These are phyloP conservation scores for Tubosaeta brunneosetosa DNA, from an alignment of 768 basidiomycete species.

Conservation along the genomic window DNA sequence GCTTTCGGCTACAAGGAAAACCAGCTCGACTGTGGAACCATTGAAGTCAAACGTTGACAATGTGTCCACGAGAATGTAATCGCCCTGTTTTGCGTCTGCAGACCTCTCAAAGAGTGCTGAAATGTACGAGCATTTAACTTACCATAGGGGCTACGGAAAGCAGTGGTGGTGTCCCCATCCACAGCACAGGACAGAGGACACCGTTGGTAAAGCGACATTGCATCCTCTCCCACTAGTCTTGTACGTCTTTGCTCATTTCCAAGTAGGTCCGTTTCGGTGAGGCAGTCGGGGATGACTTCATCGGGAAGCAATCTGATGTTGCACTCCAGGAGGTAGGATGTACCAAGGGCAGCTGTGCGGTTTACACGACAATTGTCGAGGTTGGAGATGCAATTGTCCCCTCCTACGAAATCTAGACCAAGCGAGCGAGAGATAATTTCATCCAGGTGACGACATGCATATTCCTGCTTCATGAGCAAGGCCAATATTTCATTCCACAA, in stretches of 20 bases:
- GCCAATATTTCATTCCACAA: neutral
- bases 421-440: conserved; percentile 17
- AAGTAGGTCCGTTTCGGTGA: conserved; percentile 38
- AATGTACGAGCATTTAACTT: conserved; percentile 18
- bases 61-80: conserved; percentile 38
- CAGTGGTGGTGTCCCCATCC: conserved; percentile 46
- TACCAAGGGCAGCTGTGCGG: conserved; percentile 41
- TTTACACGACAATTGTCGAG: conserved; percentile 7
- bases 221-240: conserved; percentile 31
- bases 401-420: conserved; percentile 9
- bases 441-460: conserved; percentile 44
- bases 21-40: conserved; percentile 26
- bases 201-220: conserved; percentile 36
- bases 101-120: conserved; percentile 15
- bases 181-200: conserved; percentile 53
- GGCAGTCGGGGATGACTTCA: conserved; percentile 17
- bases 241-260: conserved; percentile 36
- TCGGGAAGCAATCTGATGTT: conserved; percentile 45
- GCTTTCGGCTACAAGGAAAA: conserved; percentile 33
- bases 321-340: conserved; percentile 48
- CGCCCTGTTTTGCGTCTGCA: conserved; percentile 28
- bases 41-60: conserved; percentile 24
- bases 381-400: neutral
- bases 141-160: conserved; percentile 49
- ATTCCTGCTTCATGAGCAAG: conserved; percentile 30